Percentiles rank a stretch among this genome's conserved stretches.
Conservation (phyloP, 2,329 filamentous ascomycete species). For the Gaeumannomyces sp. region DNA sequence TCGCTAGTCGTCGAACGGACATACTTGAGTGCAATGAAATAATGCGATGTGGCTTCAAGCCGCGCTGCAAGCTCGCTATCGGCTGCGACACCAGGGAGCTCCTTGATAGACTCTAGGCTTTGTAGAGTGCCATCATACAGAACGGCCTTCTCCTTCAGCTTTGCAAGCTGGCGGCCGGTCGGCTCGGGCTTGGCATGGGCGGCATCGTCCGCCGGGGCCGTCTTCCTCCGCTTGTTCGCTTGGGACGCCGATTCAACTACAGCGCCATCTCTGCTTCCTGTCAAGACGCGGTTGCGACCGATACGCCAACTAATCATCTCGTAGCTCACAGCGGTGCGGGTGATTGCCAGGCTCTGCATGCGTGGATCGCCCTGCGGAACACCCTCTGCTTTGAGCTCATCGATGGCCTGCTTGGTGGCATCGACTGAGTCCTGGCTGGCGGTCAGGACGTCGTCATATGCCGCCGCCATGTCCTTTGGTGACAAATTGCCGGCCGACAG, state of each 20-base stretch:
- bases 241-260: constrained; percentile 42
- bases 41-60: constrained; percentile 69
- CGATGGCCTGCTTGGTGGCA: constrained; percentile 86
- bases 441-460: constrained; percentile 86
- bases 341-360: constrained; percentile 90
- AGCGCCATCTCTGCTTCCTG: constrained; percentile 75
- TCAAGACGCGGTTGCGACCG: constrained; percentile 82
- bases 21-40: constrained; percentile 86
- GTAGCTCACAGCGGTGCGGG: constrained; percentile 88
- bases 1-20: constrained; percentile 19
- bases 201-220: constrained; percentile 17
- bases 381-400: constrained; percentile 79
- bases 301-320: constrained; percentile 92
- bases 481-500: constrained; percentile 32
- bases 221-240: constrained; percentile 33
- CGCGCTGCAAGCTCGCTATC: constrained; percentile 71
- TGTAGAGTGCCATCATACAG: constrained; percentile 88
- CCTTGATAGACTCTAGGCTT: constrained; percentile 83
- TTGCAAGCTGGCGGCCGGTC: constrained; percentile 67
- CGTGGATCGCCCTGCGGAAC: constrained; percentile 75
- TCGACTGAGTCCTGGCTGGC: constrained; percentile 92
- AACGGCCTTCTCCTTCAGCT: constrained; percentile 78
- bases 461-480: constrained; percentile 67
- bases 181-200: constrained; percentile 51
- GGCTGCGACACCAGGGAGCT: constrained; percentile 82